Conservation (phyloP, 1,284 basidiomycete species). For the Ceratobasidium sp. region DNA sequence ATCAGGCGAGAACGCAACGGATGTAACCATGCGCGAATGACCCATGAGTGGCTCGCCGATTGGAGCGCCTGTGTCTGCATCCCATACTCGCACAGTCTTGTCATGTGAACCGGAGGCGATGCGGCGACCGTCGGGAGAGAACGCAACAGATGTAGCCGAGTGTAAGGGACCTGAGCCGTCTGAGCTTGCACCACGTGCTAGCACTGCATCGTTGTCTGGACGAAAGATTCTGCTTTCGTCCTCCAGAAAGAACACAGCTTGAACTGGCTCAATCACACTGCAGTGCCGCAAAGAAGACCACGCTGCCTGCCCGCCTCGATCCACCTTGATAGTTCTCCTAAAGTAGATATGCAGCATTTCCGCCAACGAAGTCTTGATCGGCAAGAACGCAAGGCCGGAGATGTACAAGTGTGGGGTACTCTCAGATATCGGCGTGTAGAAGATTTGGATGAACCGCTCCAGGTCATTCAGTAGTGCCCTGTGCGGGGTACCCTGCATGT, state of each 20-base stretch:
- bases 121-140: background rate
- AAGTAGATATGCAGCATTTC: background rate
- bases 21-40: background rate
- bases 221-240: background rate
- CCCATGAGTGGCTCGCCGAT: too few relatives aligned
- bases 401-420: background rate
- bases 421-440: background rate
- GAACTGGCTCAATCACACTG: too few relatives aligned
- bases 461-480: background rate
- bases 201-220: background rate
- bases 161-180: background rate
- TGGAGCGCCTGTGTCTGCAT: too few relatives aligned
- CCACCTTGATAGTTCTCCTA: background rate
- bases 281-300: background rate
- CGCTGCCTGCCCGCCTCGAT: background rate
- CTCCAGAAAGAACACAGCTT: background rate
- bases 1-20: background rate
- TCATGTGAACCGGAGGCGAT: conserved; percentile 5
- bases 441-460: background rate
- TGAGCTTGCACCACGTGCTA: background rate
- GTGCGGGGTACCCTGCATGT: background rate
- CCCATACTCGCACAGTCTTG: too few relatives aligned
- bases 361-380: background rate
- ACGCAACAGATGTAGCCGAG: background rate
- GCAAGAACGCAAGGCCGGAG: background rate